phyloP scores from a whole-genome alignment of 352 stramenopile genomes.

The Globisporangium nodosum region DNA sequence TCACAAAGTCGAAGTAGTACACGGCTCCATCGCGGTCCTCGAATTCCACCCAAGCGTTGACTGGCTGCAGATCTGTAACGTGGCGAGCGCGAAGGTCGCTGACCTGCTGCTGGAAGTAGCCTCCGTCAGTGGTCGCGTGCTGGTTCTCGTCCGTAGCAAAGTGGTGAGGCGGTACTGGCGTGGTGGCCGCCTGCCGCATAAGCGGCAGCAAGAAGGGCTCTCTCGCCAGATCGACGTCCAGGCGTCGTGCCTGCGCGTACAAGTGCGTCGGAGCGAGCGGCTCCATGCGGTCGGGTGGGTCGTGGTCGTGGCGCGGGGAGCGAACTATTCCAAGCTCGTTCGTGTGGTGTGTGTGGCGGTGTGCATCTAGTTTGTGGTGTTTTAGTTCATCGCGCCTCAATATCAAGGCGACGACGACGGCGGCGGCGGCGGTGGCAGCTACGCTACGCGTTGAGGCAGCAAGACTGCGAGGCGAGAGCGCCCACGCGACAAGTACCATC shows the following conservation, averaged over 20 bases:
- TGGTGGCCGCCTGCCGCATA: constrained; percentile 42
- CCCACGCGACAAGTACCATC: background rate
- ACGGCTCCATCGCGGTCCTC: constrained; percentile 12
- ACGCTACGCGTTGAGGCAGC: too few species aligned
- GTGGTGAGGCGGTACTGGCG: constrained; percentile 28
- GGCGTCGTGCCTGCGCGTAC: constrained; percentile 28
- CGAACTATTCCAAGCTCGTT: too few species aligned
- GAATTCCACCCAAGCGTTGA: constrained; percentile 50
- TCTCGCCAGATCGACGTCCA: constrained; percentile 34
- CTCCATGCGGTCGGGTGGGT: background rate
- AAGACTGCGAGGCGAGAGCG: background rate
- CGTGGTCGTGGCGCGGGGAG: too few species aligned
- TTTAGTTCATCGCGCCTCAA: too few species aligned
- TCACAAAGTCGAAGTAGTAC: constrained; percentile 68
- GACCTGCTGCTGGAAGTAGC: constrained; percentile 55
- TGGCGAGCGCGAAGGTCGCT: constrained; percentile 25
- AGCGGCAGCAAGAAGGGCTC: constrained; percentile 49
- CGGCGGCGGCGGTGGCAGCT: too few species aligned
- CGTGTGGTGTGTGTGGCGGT: too few species aligned
- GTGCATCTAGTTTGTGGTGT: too few species aligned
- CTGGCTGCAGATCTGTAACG: constrained; percentile 2
- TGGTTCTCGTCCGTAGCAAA: constrained; percentile 24
- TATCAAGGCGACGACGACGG: too few species aligned
- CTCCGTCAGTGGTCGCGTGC: constrained; percentile 10
- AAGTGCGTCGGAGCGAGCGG: constrained; percentile 40